Base-by-base conservation (phyloP, 1,284 basidiomycete genomes). In the Pascua sp. region DNA sequence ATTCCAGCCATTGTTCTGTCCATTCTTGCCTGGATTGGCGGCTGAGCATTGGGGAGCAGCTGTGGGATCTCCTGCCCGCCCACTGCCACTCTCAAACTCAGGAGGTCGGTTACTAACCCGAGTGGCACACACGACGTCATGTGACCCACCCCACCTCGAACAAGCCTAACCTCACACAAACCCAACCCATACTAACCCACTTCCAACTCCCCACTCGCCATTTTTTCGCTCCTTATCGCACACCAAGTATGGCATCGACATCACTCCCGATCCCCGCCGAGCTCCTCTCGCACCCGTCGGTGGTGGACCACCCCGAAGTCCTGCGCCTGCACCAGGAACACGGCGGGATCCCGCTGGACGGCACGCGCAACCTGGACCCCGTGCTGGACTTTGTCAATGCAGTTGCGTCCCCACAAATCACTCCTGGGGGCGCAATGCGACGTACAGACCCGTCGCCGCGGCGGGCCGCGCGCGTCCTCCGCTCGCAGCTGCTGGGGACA, bases 401-500 rank as follows among this genome's bases (percentile, higher is more conserved):
- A 0, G 54, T 62, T 16, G 60, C 60, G 4, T 11, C 13, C 38
- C 15, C 24, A 38, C 38, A 47, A 17, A 54, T 62, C 45, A 38
- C 48, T 38, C 56, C 51, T 15, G 24, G 24, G 24, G 42, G 42
- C 7, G 45, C 37, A 4, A 52, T 55, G 51, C 49, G 52, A 10
- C 60, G 60, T 18, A 17, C 51, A 5, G 54, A 62, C 53, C 60
- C 56, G 5, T 49, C 45, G 8, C 60, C 60, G 17, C 60, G 60
- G 18, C 56, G 60, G 42, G 39, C 37, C 1, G 60, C 60, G 38
- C 56, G 60, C 42, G 56, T 62, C 15, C 56, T 53, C 45, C 56
- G 60, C 46, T 51, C 53, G 36, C 53, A 61, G 47, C 47, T 61
- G 11, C 60, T 61, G 9, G 60, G 60, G 1, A 55, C 57, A 38